Conservation (phyloP, 768 basidiomycete species). For the Glaciozyma martinii region DNA sequence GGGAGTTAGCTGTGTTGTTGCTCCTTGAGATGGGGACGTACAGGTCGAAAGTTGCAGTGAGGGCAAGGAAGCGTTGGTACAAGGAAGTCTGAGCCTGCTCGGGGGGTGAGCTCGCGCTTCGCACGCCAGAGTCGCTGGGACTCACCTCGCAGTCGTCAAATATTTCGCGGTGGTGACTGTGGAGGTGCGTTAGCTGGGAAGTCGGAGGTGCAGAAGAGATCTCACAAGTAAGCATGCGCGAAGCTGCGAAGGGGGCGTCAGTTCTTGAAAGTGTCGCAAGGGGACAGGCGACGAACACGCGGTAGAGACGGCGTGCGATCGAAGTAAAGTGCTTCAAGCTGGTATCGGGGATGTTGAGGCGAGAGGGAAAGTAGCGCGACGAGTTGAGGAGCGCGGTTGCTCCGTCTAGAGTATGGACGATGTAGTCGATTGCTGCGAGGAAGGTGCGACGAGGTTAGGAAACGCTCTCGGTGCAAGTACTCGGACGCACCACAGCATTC, state of each 20-base stretch:
- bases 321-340: background rate
- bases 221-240: background rate
- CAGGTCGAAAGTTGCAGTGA: background rate
- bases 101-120: background rate
- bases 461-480: background rate
- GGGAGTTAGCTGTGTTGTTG: background rate
- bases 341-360: conserved; percentile 1
- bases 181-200: background rate
- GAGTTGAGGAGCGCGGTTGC: conserved; percentile 87
- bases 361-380: conserved; percentile 60
- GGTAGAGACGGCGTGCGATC: background rate
- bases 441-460: conserved; percentile 53
- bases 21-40: background rate
- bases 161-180: background rate
- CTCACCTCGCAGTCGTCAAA: background rate
- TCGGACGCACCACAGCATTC: background rate
- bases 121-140: background rate
- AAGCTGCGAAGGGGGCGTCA: background rate
- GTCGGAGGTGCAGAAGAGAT: background rate
- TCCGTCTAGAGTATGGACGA: conserved; percentile 82
- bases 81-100: background rate
- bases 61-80: background rate
- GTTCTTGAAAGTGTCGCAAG: too few species aligned
- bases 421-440: conserved; percentile 98
- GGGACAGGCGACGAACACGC: background rate